Base-by-base conservation (phyloP, 441 rosid genomes). In the Pelargonium myrrhifolium region DNA sequence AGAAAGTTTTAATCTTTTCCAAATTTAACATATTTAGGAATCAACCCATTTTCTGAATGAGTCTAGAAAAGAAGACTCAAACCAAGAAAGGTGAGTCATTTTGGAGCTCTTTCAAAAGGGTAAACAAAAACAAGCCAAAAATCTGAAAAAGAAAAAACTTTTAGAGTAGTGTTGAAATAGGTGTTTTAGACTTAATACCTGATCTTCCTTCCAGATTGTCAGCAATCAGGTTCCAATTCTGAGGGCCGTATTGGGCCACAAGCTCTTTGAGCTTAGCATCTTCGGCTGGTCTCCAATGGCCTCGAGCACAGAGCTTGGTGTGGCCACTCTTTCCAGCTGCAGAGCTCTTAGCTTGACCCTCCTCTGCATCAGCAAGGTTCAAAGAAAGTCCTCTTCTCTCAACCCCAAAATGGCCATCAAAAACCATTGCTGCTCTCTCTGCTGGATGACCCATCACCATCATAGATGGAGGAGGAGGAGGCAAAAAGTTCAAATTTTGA, bases 241-340 rank as follows among this genome's bases (percentile, higher is more conserved):
- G 93, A 65, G 96, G 96, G 31, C 96, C 96, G 71, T 84, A 86
- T 45, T 85, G 77, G 12, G 89, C 83, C 18, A 89, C 92, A 56
- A 87, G 89, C 63, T 89, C 89, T 72, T 82, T 89, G 55, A 89
- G 93, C 76, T 86, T 90, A 37, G 77, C 39, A 78, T 92, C 96
- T 78, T 89, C 96, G 2, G 86, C 86, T 35, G 93, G 93, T 73
- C 90, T 80, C 96, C 96, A 89, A 68, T 89, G 96, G 20, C 96
- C 92, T 62, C 93, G 85, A 2, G 89, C 78, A 53, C 87, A 85
- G 28, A 82, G 83, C 80, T 85, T 89, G 58, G 84, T 81, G 74
- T 53, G 3, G 22, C 79, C 85, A n/a, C n/a, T 21, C 65, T n/a
- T 21, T 62, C 24, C 77, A 70, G 62, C 70, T 64, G 14, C 55